Percentiles rank a stretch among this genome's conserved stretches.
Conservation (phyloP, 2,329 filamentous ascomycete species). For the Aspergillus unguis region DNA sequence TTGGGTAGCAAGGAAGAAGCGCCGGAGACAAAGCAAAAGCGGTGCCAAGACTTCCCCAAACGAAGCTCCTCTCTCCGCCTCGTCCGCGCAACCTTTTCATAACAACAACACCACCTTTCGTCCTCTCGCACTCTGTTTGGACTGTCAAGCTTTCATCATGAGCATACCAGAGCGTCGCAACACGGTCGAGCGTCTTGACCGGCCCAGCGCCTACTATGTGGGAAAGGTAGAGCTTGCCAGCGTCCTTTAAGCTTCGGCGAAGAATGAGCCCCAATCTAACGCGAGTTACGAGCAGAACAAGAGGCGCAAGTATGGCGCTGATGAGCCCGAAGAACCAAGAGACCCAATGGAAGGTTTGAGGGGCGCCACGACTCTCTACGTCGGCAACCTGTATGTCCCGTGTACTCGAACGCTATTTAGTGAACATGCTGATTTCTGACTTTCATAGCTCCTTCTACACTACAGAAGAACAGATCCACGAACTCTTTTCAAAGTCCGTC, state of each 20-base stretch:
- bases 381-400: conserved; percentile 77
- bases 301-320: conserved; percentile 61
- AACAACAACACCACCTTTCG: conserved; percentile 2
- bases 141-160: conserved; percentile 22
- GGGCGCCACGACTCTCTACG: conserved; percentile 90
- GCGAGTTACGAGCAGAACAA: conserved; percentile 57
- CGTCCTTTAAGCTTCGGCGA: background rate
- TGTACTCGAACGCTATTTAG: background rate
- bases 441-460: conserved; percentile 81
- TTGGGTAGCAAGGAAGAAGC: conserved; percentile 8
- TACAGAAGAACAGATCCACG: conserved; percentile 97
- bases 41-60: conserved; percentile 23
- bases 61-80: conserved; percentile 15
- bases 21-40: conserved; percentile 2
- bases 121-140: background rate
- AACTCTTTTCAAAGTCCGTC: conserved; percentile 79
- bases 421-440: conserved; percentile 10
- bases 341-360: conserved; percentile 75
- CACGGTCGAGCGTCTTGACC: conserved; percentile 89
- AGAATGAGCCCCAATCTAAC: background rate
- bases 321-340: conserved; percentile 56
- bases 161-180: conserved; percentile 23
- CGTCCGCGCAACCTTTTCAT: conserved; percentile 4
- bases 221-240: conserved; percentile 59
- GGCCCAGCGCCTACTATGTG: conserved; percentile 89